These are phyloP conservation scores for Solanum chiquidenum DNA, from an alignment of 257 asterid genomes.

Conservation along the genomic window DNA sequence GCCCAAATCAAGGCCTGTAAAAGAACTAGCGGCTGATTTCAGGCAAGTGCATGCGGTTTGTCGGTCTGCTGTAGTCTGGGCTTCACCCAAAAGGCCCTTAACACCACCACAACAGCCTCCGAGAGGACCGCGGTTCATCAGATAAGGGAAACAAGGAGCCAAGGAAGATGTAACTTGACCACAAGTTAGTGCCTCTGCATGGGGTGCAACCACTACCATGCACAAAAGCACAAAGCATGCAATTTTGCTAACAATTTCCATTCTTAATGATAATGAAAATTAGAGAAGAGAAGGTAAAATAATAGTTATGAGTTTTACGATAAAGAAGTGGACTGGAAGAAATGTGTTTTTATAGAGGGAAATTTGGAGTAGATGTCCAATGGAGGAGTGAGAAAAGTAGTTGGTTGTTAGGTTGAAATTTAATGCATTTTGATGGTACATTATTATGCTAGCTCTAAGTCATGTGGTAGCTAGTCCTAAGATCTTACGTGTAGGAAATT, in stretches of 20 bases:
- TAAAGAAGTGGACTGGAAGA: not conserved
- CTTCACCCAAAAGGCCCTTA: not conserved
- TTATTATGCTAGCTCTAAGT: not conserved
- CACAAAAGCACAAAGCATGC: not conserved
- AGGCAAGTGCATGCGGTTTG: constrained; percentile 12
- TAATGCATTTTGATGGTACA: not conserved
- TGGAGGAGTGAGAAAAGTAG: not conserved
- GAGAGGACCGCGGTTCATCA: not conserved
- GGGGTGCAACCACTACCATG: constrained; percentile 15
- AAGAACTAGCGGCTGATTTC: not conserved
- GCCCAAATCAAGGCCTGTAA: not conserved
- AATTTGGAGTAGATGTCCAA: not conserved
- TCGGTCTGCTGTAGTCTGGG: not conserved
- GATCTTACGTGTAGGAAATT: not conserved
- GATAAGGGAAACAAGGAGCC: not conserved
- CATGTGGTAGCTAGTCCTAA: not conserved
- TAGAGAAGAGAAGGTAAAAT: no score
- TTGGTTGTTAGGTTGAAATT: not conserved
- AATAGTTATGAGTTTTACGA: not conserved
- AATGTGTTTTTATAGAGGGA: not conserved
- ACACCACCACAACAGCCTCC: constrained; percentile 4
- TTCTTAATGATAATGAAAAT: not conserved
- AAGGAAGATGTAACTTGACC: not conserved
- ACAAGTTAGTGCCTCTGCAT: constrained; percentile 1
- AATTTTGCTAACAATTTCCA: not conserved